Evolutionary conservation across 2,329 filamentous ascomycete species (phyloP), one percentile per base, ranked within the genome.

Genomic region (Pleurostoma richardsiae): DNA sequence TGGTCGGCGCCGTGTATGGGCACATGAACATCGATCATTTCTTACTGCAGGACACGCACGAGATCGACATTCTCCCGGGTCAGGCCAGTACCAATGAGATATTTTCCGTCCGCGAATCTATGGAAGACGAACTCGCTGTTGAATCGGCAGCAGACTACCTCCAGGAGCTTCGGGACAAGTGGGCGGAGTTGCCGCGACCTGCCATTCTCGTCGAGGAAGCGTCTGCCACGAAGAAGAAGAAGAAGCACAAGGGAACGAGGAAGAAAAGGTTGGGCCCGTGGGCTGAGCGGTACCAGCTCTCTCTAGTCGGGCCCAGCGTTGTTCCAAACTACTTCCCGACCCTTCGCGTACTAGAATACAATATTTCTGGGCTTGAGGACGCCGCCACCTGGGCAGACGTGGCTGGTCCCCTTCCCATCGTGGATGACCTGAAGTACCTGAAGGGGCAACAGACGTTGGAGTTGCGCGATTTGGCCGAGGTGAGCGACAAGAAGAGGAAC

Each of bases 21-120:
- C 94, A 99, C 63, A 97, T 99, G 94, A 99, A 99, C 60, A 88
- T 96, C 54, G 94, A 99, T 58, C 94, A 99, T 65, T 99, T 99
- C 66, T 79, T 97, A 60, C 71, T 99, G 11, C 89, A 96, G 57
- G 92, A 97, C 62, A 88, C 83, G 48, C 76, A 86, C 39, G 80
- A 95, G 1, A 76, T 96, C 45, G 76, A 87, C 50, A 75, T 90
- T 42, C 68, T 44, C 30, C 28, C 50, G n/a, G 41, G 71, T 29
- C 67, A 73, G 2, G 49, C 71, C 6, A 53, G 66, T 40, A 56
- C 64, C 3, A 56, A 58, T 26, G 49, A 57, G 31, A 44, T 62
- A 30, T 46, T 53, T 27, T 49, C 51, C 10, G 43, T 56, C 11
- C 69, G 72, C 43, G 64, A 63, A 50, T 53, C 56, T 19, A 67